Conservation (phyloP, 257 asterid genomes). For the Ophiorrhiza pumila region DNA sequence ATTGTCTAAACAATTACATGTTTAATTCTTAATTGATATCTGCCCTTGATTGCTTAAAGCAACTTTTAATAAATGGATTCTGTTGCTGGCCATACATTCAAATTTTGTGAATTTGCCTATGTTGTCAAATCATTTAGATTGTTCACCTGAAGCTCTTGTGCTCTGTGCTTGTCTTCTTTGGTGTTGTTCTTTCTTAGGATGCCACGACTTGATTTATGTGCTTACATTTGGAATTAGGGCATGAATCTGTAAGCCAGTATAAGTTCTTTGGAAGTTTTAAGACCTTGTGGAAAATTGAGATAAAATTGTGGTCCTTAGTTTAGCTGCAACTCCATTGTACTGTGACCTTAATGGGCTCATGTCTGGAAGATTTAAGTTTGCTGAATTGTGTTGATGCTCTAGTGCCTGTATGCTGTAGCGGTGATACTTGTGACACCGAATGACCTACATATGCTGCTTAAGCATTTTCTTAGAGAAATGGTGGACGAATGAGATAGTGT, state of each 20-base stretch:
- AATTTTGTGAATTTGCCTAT: not conserved
- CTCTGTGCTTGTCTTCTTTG: conserved; percentile 1
- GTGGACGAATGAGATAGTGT: not conserved
- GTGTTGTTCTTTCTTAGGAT: not conserved
- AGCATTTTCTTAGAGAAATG: not conserved
- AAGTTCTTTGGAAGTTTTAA: too few species aligned
- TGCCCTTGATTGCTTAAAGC: not conserved
- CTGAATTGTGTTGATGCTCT: not conserved
- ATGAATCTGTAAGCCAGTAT: not conserved
- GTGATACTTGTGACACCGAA: not conserved
- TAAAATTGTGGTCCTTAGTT: not conserved
- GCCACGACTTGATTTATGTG: not conserved
- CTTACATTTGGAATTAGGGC: not conserved
- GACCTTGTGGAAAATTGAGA: not conserved
- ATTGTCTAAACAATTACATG: not conserved
- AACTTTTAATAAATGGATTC: not conserved
- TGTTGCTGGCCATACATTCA: not conserved
- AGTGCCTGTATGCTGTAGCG: not conserved
- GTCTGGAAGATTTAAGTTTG: not conserved
- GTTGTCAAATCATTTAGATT: too few species aligned
- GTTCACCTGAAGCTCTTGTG: not conserved
- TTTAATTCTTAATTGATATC: not conserved
- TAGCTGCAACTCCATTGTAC: not conserved
- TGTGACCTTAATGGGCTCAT: not conserved
- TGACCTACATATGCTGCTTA: not conserved